Evolutionary conservation across 257 asterid genomes (phyloP).

Genomic region (Penstemon davidsonii): DNA sequence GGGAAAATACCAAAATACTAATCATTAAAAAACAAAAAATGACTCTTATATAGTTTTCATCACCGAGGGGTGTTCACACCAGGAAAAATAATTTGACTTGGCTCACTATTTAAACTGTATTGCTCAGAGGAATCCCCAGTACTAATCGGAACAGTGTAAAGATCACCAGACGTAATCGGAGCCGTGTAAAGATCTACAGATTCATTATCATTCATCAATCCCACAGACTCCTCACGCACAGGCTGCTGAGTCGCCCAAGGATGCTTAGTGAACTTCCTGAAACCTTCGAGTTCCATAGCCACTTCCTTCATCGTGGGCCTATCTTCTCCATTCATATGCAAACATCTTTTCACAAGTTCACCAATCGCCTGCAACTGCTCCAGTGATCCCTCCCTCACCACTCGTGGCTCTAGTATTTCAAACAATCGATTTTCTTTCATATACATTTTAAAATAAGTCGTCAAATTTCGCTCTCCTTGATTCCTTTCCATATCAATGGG

Average conservation of each 20-base stretch:
- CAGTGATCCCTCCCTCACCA: slow-evolving; percentile 55
- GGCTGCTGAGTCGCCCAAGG: too few relatives aligned
- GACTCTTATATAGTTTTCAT: background rate
- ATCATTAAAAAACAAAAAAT: background rate
- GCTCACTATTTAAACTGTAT: slow-evolving; percentile 34
- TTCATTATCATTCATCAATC: slow-evolving; percentile 31
- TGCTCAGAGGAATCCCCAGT: slow-evolving; percentile 35
- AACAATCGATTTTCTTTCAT: slow-evolving; percentile 51
- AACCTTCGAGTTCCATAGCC: slow-evolving; percentile 63
- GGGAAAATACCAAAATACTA: background rate
- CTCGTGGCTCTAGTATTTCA: slow-evolving; percentile 55
- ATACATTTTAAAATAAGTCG: slow-evolving; percentile 43
- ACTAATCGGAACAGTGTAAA: slow-evolving; percentile 36
- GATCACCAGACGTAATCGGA: too few relatives aligned
- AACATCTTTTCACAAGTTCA: slow-evolving; percentile 52
- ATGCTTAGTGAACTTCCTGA: slow-evolving; percentile 49
- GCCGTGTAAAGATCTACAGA: slow-evolving; percentile 47
- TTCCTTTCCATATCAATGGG: slow-evolving; percentile 51
- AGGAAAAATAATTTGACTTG: slow-evolving; percentile 32
- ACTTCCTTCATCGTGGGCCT: slow-evolving; percentile 86
- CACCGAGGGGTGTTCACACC: slow-evolving; percentile 42
- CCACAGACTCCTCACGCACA: too few relatives aligned
- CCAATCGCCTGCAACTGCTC: slow-evolving; percentile 60
- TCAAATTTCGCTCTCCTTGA: slow-evolving; percentile 49
- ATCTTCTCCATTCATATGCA: slow-evolving; percentile 47